Evolutionary conservation across 2,329 filamentous ascomycete genomes (phyloP).

Genomic region (Fusarium sp.): DNA sequence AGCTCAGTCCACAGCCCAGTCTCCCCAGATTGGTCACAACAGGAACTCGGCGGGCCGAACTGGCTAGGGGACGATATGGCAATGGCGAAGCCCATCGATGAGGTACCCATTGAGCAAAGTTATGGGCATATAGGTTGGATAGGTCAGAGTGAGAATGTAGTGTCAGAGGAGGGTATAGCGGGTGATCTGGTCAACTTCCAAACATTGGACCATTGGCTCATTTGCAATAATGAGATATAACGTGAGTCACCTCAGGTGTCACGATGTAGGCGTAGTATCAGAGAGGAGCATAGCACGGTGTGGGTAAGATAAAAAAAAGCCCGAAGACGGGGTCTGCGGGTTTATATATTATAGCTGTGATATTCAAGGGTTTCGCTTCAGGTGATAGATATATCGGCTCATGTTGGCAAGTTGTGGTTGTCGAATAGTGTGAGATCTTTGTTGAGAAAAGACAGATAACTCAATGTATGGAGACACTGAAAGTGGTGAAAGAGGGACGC

Average conservation of each 20-base stretch:
- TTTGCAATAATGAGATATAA: constrained; percentile 4
- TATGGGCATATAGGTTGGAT: not conserved
- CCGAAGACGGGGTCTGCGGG: constrained; percentile 6
- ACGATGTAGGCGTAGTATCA: not conserved
- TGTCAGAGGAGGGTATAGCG: not conserved
- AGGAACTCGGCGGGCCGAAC: not conserved
- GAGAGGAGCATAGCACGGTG: not conserved
- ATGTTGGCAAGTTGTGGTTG: constrained; percentile 1
- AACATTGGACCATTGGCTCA: constrained; percentile 41
- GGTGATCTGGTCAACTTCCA: constrained; percentile 25
- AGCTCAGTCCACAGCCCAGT: too few relatives aligned
- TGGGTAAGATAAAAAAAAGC: not conserved
- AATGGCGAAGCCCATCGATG: not conserved
- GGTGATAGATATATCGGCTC: constrained; percentile 1
- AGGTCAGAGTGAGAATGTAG: not conserved
- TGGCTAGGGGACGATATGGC: not conserved
- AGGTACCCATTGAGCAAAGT: not conserved
- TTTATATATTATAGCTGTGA: constrained; percentile 29
- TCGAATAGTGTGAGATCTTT: not conserved
- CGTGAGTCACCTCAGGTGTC: not conserved
- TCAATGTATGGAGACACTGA: not conserved
- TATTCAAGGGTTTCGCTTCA: constrained; percentile 18
- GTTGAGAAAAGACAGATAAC: not conserved
- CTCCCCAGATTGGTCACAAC: not conserved
- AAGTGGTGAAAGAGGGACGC: not conserved